These are phyloP conservation scores for Boletus eberwhitei DNA, from an alignment of 768 basidiomycete genomes.

Conservation along the genomic window DNA sequence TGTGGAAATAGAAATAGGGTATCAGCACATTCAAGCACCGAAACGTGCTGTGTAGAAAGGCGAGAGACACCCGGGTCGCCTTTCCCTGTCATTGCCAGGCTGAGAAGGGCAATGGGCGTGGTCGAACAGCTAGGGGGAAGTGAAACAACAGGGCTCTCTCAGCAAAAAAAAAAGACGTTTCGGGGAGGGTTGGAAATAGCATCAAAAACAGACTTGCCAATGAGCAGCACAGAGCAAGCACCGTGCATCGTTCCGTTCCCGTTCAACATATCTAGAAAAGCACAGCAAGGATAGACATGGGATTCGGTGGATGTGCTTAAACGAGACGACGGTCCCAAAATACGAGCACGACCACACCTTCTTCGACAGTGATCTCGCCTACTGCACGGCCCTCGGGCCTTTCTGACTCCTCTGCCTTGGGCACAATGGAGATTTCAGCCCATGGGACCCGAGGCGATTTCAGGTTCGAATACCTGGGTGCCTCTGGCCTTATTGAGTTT, in stretches of 20 bases:
- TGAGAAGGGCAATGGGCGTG: constrained; percentile 39
- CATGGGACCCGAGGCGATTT: constrained; percentile 27
- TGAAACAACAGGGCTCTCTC: neutral
- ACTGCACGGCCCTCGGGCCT: constrained; percentile 43
- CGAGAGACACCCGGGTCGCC: constrained; percentile 39
- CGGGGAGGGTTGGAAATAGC: neutral
- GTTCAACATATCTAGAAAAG: constrained; percentile 63
- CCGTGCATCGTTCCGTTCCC: constrained; percentile 48
- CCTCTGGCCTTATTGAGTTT: constrained; percentile 7
- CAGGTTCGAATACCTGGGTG: constrained; percentile 21
- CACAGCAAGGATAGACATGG: neutral
- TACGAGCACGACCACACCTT: constrained; percentile 31
- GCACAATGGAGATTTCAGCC: constrained; percentile 41
- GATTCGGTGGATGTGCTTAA: neutral
- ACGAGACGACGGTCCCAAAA: neutral
- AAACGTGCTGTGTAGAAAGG: neutral
- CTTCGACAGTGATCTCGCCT: constrained; percentile 39
- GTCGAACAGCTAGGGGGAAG: constrained; percentile 46
- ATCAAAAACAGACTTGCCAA: constrained; percentile 44
- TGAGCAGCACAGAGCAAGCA: constrained; percentile 51
- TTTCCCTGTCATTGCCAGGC: constrained; percentile 27
- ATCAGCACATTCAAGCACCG: neutral
- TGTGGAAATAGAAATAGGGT: constrained; percentile 10
- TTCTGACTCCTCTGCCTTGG: constrained; percentile 44
- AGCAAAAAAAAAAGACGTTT: no score